Conservation (phyloP, 2,329 filamentous ascomycete genomes). For the Pseudocercospora fuligena region DNA sequence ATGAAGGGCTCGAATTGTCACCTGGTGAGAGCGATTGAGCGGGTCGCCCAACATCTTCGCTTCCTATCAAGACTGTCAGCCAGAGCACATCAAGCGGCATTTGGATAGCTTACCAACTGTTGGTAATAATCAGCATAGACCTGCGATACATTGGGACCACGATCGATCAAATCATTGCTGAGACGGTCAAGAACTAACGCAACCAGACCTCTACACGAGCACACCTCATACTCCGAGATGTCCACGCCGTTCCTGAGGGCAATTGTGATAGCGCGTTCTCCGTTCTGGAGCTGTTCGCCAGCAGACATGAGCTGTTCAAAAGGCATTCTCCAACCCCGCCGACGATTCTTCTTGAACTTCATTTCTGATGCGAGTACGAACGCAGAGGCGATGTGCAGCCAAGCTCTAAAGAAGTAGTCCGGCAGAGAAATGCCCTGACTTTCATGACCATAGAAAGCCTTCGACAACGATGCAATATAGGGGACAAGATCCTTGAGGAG, state of each 20-base stretch:
- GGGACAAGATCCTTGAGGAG: slow-evolving; percentile 14
- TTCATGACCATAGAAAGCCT: slow-evolving; percentile 12
- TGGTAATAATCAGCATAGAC: slow-evolving; percentile 19
- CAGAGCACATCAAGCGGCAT: background rate
- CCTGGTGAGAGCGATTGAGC: slow-evolving; percentile 18
- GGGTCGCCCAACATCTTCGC: slow-evolving; percentile 20
- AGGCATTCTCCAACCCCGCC: background rate
- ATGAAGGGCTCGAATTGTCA: slow-evolving; percentile 15
- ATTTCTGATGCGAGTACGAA: slow-evolving; percentile 13
- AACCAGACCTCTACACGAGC: slow-evolving; percentile 19
- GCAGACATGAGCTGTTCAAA: slow-evolving; percentile 3
- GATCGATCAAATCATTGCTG: slow-evolving; percentile 16
- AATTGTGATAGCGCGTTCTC: slow-evolving; percentile 9
- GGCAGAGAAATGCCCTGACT: background rate
- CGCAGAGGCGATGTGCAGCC: slow-evolving; percentile 18
- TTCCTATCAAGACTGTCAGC: slow-evolving; percentile 14
- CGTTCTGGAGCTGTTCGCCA: slow-evolving; percentile 4
- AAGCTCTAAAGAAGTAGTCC: slow-evolving; percentile 19
- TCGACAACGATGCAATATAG: slow-evolving; percentile 10
- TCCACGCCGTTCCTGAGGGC: slow-evolving; percentile 10
- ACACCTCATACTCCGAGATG: slow-evolving; percentile 22
- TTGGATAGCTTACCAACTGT: slow-evolving; percentile 10
- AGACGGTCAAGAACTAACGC: slow-evolving; percentile 19
- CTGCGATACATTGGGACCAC: slow-evolving; percentile 16
- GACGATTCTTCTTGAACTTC: background rate